A percentile compares a stretch with the other conserved stretches of the same genome.
Evolutionary conservation across 2,329 filamentous ascomycete genomes (phyloP).

Genomic region (Domatiomyces globalis): DNA sequence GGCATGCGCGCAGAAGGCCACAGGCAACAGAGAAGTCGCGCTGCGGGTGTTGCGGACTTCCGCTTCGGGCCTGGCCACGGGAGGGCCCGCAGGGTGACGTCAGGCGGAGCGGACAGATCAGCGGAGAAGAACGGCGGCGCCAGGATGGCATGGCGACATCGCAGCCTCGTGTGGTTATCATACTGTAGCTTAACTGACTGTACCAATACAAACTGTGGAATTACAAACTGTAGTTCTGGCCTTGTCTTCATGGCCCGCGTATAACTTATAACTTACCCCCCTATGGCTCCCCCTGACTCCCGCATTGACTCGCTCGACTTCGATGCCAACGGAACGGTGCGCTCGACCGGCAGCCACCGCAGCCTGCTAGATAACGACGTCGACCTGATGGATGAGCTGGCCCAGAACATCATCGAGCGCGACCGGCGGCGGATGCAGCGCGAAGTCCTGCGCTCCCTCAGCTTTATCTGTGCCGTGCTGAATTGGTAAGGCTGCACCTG

Average conservation of each 20-base stretch:
- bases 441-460: slow-evolving; percentile 39
- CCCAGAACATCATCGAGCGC: slow-evolving; percentile 44
- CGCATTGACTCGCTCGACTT: slow-evolving; percentile 35
- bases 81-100: neutral
- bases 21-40: too few relatives aligned
- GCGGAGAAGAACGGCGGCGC: neutral
- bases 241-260: neutral
- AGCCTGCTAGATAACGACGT: slow-evolving; percentile 19
- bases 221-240: neutral
- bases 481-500: slow-evolving; percentile 33
- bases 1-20: too few relatives aligned
- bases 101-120: neutral
- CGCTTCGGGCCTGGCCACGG: neutral
- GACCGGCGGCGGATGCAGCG: slow-evolving; percentile 42
- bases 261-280: neutral
- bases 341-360: slow-evolving; percentile 9
- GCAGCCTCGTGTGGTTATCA: too few relatives aligned
- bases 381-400: slow-evolving; percentile 46
- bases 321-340: slow-evolving; percentile 26
- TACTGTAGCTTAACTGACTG: too few relatives aligned
- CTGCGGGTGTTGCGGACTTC: too few relatives aligned
- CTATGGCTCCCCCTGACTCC: slow-evolving; percentile 4
- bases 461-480: slow-evolving; percentile 47
- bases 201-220: neutral
- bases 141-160: too few relatives aligned